Base-by-base conservation (phyloP, 1,284 basidiomycete species). In the Apiotrichum porosum region DNA sequence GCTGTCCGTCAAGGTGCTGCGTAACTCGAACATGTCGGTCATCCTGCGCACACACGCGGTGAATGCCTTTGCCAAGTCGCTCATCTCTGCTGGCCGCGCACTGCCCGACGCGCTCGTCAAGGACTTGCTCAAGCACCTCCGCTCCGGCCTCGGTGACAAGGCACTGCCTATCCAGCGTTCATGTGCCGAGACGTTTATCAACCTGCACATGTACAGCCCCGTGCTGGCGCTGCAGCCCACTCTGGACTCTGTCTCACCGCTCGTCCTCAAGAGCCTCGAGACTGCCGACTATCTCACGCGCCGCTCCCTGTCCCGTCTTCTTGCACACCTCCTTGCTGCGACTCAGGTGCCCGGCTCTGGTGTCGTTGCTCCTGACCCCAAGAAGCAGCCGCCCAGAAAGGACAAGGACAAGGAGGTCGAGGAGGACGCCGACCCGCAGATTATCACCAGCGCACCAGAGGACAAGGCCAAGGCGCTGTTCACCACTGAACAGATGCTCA, bases 101-200 rank as follows among this genome's bases (percentile, higher is more conserved):
- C 77, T 97, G 1, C 82, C 86, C 2, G 93, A 98, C 55, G 76
- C 82, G 15, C 75, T 82, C 1, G 74, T 81, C 49, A 92, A 84
- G 68, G 95, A 99, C 58, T 79, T 94, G 36, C 65, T 89, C 49
- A 97, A 95, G 71, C 81, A 87, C 52, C 84, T 90, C 73, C 83
- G 81, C 58, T 76, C 79, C 26, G 82, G 81, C 0, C 76, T 98
- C 2, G 78, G 79, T 2, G 94, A 98, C 70, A 91, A 90, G 72
- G 84, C 85, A 6, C 78, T 91, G 9, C 81, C 90, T 3, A 80
- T 98, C 13, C 89, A 97, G 64, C 82, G 93, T 23, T 90, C 82
- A 4, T 84, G 84, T 15, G 82, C 89, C 23, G 84, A 87, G 47
- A 58, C 63, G 1, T 60, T 67, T 45, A 50, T 69, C 30, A 52